phyloP scores from a whole-genome alignment of 192 early-diverging fungal genomes.

The Phlyctochytrium planicorne region DNA sequence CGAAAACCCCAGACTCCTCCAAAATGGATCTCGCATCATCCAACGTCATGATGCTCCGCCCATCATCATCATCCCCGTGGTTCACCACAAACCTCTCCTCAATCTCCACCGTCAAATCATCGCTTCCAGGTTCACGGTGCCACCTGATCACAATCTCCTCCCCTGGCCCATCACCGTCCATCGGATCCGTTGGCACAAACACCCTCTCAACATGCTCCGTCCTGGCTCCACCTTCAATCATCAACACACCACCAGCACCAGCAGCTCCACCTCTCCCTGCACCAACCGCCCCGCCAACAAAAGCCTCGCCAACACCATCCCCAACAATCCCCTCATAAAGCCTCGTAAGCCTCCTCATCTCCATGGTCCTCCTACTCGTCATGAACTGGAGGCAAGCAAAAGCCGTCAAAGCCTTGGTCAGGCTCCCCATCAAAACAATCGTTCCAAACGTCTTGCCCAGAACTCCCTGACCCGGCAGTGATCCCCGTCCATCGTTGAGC shows the following conservation, averaged over 20 bases:
- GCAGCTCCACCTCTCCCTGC: not conserved
- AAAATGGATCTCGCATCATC: slow-evolving; percentile 23
- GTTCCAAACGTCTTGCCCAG: slow-evolving; percentile 55
- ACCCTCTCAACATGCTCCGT: slow-evolving; percentile 5
- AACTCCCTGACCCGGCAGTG: slow-evolving; percentile 20
- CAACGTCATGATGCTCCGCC: not conserved
- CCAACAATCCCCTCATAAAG: slow-evolving; percentile 64
- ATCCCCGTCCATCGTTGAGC: slow-evolving; percentile 41
- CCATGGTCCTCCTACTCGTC: slow-evolving; percentile 60
- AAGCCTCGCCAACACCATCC: slow-evolving; percentile 5
- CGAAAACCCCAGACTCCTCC: slow-evolving; percentile 13
- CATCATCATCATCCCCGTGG: not conserved
- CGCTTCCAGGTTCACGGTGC: not conserved
- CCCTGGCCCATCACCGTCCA: not conserved
- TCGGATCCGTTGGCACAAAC: not conserved
- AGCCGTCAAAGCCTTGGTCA: slow-evolving; percentile 81
- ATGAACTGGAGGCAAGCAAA: slow-evolving; percentile 84
- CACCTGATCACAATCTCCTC: slow-evolving; percentile 18
- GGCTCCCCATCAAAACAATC: slow-evolving; percentile 65
- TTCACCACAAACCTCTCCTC: slow-evolving; percentile 1
- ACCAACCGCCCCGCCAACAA: slow-evolving; percentile 4
- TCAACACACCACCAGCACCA: slow-evolving; percentile 3
- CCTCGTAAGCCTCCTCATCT: slow-evolving; percentile 39
- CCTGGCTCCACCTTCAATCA: slow-evolving; percentile 8
- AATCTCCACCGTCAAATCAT: not conserved